Base-by-base conservation (phyloP, 495 filamentous ascomycete genomes). In the Letharia lupina region DNA sequence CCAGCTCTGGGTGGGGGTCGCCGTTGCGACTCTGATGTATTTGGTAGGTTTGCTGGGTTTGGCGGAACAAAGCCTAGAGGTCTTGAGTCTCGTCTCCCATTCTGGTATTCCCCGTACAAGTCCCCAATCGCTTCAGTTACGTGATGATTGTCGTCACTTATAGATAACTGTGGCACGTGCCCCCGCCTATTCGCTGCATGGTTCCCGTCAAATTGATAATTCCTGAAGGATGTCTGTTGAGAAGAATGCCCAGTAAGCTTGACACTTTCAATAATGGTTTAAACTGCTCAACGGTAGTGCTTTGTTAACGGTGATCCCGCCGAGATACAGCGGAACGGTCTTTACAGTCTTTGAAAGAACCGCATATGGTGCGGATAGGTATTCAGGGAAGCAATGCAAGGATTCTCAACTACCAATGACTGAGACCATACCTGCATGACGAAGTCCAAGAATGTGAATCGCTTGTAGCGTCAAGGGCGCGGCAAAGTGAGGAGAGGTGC, bases 61-160 rank as follows among this genome's bases (percentile, higher is more conserved):
- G 84, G 83, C 42, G 79, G 72, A 64, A 86, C 78, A 77, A 88
- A 89, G 73, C 85, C 89, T 61, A 88, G 76, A 56, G 87, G 87
- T 62, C 85, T 77, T 12, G 80, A 78, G 54, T 87, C 81, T 70
- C 80, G 77, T 70, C 77, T 82, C 68, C 73, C 76, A 69, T 89
- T 84, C 72, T 91, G 87, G 74, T 89, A 86, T 73, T 93, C 89
- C 71, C 88, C 90, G 78, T 98, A 98, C 87, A 97, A 87, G 73
- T 94, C 91, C 47, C 92, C 93, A 73, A 98, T 97, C 57, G 93
- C 90, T 73, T 98, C 94, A 47, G 94, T 98, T 74, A 97, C 93
- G 85, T 98, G 94, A 80, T 98, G 93, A 76, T 84, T 91, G 69
- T 88, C 85, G 72, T 90, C 88, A 76, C 87, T 88, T 70, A 90